Conservation (phyloP, 257 asterid species). For the Mitragyna speciosa region DNA sequence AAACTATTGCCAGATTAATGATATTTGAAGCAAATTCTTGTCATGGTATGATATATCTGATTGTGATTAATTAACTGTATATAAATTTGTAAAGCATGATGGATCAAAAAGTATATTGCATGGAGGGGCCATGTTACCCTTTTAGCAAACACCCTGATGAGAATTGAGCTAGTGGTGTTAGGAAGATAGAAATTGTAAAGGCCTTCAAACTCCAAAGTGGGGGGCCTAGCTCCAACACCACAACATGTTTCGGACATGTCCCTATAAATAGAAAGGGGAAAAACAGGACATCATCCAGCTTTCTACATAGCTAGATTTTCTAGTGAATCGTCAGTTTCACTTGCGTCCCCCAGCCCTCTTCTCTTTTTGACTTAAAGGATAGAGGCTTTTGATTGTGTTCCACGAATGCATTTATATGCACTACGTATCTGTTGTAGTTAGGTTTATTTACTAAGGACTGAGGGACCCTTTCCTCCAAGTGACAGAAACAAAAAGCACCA, state of each 20-base stretch:
- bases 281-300: conserved; percentile 20
- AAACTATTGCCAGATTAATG: neutral
- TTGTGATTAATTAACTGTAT: neutral
- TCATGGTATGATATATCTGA: neutral
- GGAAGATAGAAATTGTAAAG: conserved; percentile 15
- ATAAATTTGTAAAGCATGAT: neutral
- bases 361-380: conserved; percentile 32
- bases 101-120: conserved; percentile 17
- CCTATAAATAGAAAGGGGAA: conserved; percentile 21
- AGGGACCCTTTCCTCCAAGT: conserved; percentile 17
- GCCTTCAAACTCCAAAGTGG: conserved; percentile 11
- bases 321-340: conserved; percentile 4
- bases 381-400: conserved; percentile 30
- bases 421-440: conserved; percentile 14
- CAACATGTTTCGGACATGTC: conserved; percentile 80
- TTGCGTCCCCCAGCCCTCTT: neutral
- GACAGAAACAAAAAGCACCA: conserved; percentile 21
- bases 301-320: conserved; percentile 12
- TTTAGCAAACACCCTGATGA: conserved; percentile 39
- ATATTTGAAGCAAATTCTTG: neutral
- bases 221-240: conserved; percentile 40
- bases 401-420: conserved; percentile 17
- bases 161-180: conserved; percentile 33
- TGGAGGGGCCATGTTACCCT: conserved; percentile 42
- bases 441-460: neutral